These are phyloP conservation scores for Xerophyta viscosa DNA, from an alignment of 106 monocot genomes.

Conservation along the genomic window DNA sequence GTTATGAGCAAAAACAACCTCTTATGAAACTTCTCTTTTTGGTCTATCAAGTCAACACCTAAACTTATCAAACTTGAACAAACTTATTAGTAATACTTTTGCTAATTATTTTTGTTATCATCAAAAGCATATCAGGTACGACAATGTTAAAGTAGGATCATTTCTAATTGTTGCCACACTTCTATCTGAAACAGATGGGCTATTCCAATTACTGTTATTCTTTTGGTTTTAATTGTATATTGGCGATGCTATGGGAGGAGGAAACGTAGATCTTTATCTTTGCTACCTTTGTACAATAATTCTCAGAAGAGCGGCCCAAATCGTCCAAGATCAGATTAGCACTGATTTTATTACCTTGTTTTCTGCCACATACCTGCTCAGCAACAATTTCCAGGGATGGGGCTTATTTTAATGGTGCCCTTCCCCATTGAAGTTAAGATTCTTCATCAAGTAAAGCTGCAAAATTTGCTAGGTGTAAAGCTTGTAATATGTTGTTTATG, in stretches of 20 bases:
- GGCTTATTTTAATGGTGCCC: constrained; percentile 19
- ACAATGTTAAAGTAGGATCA: too few relatives aligned
- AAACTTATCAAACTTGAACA: too few relatives aligned
- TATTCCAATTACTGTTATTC: constrained; percentile 39
- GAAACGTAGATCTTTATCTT: constrained; percentile 42
- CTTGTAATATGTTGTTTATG: too few relatives aligned
- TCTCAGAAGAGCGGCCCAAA: constrained; percentile 27
- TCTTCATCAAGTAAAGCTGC: constrained; percentile 4
- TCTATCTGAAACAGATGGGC: constrained; percentile 59
- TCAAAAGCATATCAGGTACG: too few relatives aligned
- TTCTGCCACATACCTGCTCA: background rate
- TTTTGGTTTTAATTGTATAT: constrained; percentile 48
- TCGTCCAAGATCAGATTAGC: constrained; percentile 74
- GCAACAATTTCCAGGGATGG: background rate
- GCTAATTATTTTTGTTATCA: too few relatives aligned
- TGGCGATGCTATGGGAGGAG: constrained; percentile 79
- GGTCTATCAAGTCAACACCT: too few relatives aligned
- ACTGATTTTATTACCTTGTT: background rate
- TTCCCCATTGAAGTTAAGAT: constrained; percentile 6
- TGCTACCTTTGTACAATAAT: constrained; percentile 69
- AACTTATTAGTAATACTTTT: too few relatives aligned
- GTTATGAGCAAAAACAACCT: too few relatives aligned
- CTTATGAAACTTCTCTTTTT: too few relatives aligned
- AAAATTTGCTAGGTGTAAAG: too few relatives aligned
- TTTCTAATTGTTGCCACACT: too few relatives aligned